Evolutionary conservation across 176 grass and related monocot genomes (phyloP), one percentile per base, ranked within the genome.

Genomic region (Aechmea fasciata): DNA sequence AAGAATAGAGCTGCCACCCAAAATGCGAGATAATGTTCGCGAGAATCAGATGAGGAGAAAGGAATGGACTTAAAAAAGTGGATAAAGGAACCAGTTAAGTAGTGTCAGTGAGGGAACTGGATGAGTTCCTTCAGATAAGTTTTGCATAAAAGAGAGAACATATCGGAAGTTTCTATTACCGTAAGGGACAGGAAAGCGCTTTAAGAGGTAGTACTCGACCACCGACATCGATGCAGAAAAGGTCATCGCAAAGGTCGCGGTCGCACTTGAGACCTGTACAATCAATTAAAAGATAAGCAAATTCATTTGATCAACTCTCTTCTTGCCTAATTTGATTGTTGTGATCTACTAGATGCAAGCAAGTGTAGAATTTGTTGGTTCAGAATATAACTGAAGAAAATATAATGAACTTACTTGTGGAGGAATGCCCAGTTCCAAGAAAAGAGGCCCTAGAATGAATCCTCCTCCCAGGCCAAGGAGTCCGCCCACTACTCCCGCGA

Each of bases 151-250:
- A 41, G 5, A 41, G 33, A 17, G 3, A 55, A 55, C 13, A 55
- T 3, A 57, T 18, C 2, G 66, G 24, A n/a, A 47, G 17, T 49
- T 12, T 48, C 15, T 49, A 49, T 25, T 83, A 93, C 94, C 87
- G 18, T 90, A 90, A 69, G 90, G 87, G 47, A 99, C 57, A 3
- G 95, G 95, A 55, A 99, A 99, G 15, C 90, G 84, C 47, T 84
- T 73, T 83, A 99, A 72, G 63, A 96, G 92, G 76, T 89, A 91
- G 80, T 91, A 96, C 66, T 91, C 92, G 24, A 91, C 85, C 19
- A 91, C 92, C 0, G 92, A 96, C 92, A 91, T 96, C 10, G 92
- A 96, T 26, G 92, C 87, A 12, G 92, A 96, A 69, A 96, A 96
- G 80, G 90, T 91, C 92, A 91, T 96, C 0, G 88, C 92, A 75